Evolutionary conservation across 169 alveolate genomes (phyloP).

Genomic region (Eimeria zaria): DNA sequence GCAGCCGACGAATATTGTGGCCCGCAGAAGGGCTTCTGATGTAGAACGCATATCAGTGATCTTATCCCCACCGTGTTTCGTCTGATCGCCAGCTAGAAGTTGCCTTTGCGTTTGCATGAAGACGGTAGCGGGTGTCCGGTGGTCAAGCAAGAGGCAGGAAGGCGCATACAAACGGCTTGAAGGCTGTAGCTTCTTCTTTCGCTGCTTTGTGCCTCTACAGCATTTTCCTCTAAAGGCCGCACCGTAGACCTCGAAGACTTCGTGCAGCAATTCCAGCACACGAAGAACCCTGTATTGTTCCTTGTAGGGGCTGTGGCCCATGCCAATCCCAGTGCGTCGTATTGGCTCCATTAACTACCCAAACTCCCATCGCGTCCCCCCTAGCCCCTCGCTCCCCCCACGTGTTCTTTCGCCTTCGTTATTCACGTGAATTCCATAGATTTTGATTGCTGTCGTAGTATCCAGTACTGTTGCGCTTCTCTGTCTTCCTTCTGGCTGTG

Average conservation of each 20-base stretch:
- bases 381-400: too few species aligned
- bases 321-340: constrained; percentile 87
- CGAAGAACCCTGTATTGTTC: constrained; percentile 86
- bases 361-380: too few species aligned
- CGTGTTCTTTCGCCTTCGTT: not conserved
- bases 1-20: not conserved
- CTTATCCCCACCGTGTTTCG: not conserved
- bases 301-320: constrained; percentile 92
- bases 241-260: constrained; percentile 63
- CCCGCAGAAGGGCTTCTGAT: not conserved
- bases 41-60: not conserved
- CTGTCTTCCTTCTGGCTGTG: not conserved
- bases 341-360: too few species aligned
- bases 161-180: not conserved
- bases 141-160: not conserved
- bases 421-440: not conserved
- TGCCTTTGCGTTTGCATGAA: not conserved
- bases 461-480: not conserved
- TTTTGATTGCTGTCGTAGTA: not conserved
- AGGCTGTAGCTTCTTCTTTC: not conserved
- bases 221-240: constrained; percentile 58
- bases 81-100: not conserved
- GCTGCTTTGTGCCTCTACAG: not conserved
- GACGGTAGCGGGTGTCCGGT: not conserved
- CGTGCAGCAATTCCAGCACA: constrained; percentile 70